Base-by-base conservation (phyloP, 345 rosid species). In the Linum trigynum region DNA sequence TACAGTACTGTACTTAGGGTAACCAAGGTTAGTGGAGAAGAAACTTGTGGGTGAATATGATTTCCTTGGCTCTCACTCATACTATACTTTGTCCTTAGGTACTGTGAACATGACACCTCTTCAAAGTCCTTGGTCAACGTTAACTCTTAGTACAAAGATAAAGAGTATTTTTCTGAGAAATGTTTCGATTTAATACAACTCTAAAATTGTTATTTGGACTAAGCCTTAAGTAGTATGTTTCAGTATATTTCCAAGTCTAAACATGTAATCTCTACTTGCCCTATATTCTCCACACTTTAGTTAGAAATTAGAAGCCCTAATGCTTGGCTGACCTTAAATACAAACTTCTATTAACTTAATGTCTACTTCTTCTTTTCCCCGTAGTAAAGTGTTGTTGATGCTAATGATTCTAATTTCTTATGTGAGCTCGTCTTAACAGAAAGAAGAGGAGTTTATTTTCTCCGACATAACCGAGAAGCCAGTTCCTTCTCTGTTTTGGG, bases 371-470 rank as follows among this genome's bases (percentile, higher is more conserved):
- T 7, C 3, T 10, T 51, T 55, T 38, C 8, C 43, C 38, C 50
- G 23, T 5, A 50, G 0, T 9, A 8, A 57, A 57, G 37, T 42
- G 42, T 42, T 23, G 32, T 23, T 23, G 32, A 23, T 23, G 32
- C 32, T 23, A 23, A 23, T 23, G 32, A 40, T 12, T 36, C 45
- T 55, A 16, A 60, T 59, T 57, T 16, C 10, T 58, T 61, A 38
- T 66, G 53, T 73, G 39, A 81, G 72, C 53, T 76, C 62, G 32
- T 55, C 38, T 37, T 43, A 53, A 73, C 95, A 91, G 99, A 85
- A 81, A 80, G 97, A 94, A 81, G 97, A 88, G 74, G 97, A 94
- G 77, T 89, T 87, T 73, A 81, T 89, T 74, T 89, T 95, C 77
- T 74, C 84, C 71, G 87, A 86, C 77, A 73, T 95, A 76, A 48